Conservation (phyloP, 1,139 yeast genomes). For the Magnusiomyces magnusii region DNA sequence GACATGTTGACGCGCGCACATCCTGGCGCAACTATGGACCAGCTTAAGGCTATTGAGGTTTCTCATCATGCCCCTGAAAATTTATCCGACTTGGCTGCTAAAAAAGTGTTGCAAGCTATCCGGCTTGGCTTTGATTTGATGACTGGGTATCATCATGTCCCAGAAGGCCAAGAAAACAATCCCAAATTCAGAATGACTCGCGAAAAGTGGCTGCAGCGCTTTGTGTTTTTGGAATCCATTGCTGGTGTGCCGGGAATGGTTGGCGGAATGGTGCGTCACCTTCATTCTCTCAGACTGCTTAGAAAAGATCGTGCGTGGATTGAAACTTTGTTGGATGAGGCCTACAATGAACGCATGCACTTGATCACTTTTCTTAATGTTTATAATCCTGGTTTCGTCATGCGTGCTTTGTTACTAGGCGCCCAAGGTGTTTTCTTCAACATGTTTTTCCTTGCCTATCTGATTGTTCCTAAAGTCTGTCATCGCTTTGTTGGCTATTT, state of each 20-base stretch:
- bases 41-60: conserved; percentile 32
- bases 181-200: conserved; percentile 53
- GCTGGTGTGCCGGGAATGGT: conserved; percentile 79
- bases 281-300: conserved; percentile 52
- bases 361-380: conserved; percentile 58
- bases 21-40: conserved; percentile 40
- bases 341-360: conserved; percentile 75
- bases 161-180: conserved; percentile 35
- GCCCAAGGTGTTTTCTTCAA: conserved; percentile 71
- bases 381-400: conserved; percentile 56
- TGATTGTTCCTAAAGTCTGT: conserved; percentile 54
- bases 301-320: conserved; percentile 69
- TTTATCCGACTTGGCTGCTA: conserved; percentile 48
- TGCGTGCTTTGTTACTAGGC: conserved; percentile 46
- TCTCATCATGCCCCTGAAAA: conserved; percentile 49
- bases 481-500: conserved; percentile 72
- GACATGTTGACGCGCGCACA: conserved; percentile 34
- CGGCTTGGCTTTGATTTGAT: conserved; percentile 50
- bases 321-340: conserved; percentile 65
- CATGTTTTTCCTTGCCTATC: conserved; percentile 52
- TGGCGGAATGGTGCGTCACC: conserved; percentile 60
- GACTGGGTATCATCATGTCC: conserved; percentile 56
- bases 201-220: conserved; percentile 57
- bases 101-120: conserved; percentile 39
- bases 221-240: conserved; percentile 59